Percentiles rank a stretch among this genome's conserved stretches.
phyloP scores from a whole-genome alignment of 129 eudicot species.

The Pittosporum tobira region DNA sequence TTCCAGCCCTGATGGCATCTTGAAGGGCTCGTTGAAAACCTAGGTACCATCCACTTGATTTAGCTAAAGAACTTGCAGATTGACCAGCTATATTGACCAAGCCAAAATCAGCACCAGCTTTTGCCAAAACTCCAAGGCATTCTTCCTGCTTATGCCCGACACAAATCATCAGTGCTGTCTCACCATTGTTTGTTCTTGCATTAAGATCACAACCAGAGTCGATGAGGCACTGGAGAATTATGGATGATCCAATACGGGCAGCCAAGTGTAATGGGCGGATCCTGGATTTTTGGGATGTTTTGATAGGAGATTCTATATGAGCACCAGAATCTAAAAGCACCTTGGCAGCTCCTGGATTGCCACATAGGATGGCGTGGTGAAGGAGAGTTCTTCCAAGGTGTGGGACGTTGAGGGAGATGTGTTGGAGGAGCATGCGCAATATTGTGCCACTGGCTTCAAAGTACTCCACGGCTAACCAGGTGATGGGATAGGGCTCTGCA shows the following conservation, averaged over 20 bases:
- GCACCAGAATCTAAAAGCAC: too few species aligned
- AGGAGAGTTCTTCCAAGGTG: slow-evolving; percentile 3
- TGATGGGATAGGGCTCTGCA: slow-evolving; percentile 61
- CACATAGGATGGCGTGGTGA: slow-evolving; percentile 11
- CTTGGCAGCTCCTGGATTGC: too few species aligned
- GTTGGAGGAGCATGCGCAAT: slow-evolving; percentile 50
- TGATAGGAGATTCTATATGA: slow-evolving; percentile 4
- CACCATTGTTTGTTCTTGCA: slow-evolving; percentile 51
- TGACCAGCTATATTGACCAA: slow-evolving; percentile 33
- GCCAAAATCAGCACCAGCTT: slow-evolving; percentile 77
- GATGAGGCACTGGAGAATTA: slow-evolving; percentile 40
- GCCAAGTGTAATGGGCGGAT: too few species aligned
- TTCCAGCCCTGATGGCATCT: slow-evolving; percentile 46
- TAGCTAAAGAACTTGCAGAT: slow-evolving; percentile 44
- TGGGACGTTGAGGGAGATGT: slow-evolving; percentile 44
- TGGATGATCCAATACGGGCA: neutral
- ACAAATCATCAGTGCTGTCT: slow-evolving; percentile 71
- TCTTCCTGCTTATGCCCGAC: slow-evolving; percentile 47
- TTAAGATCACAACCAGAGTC: slow-evolving; percentile 45
- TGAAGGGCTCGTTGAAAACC: slow-evolving; percentile 48
- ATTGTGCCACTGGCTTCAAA: slow-evolving; percentile 68
- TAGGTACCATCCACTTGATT: slow-evolving; percentile 37
- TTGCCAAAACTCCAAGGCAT: slow-evolving; percentile 47
- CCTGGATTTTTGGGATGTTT: slow-evolving; percentile 8
- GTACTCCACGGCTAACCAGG: slow-evolving; percentile 87